phyloP scores from a whole-genome alignment of 768 basidiomycete species.

The Lentinula boryana region DNA sequence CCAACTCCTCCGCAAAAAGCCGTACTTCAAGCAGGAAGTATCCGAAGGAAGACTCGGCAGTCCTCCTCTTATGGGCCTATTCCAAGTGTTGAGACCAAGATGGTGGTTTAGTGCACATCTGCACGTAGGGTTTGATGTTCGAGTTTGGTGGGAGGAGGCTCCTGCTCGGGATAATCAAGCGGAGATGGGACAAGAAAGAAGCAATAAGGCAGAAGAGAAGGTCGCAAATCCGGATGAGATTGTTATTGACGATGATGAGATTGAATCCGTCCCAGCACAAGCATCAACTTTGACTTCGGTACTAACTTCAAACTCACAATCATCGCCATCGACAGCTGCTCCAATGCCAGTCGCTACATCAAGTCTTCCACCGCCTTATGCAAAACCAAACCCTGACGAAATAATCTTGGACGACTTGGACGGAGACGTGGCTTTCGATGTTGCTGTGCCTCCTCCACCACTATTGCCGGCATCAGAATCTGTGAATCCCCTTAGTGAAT shows the following conservation, averaged over 20 bases:
- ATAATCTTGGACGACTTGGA: conserved; percentile 44
- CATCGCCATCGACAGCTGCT: background rate
- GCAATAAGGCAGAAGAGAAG: background rate
- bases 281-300: too few species aligned
- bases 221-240: conserved; percentile 46
- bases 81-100: conserved; percentile 63
- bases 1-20: conserved; percentile 66
- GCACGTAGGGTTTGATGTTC: conserved; percentile 82
- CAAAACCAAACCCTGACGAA: conserved; percentile 41
- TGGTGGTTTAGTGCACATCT: conserved; percentile 96
- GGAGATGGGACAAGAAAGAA: background rate
- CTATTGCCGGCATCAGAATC: conserved; percentile 14
- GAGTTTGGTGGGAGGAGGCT: conserved; percentile 21
- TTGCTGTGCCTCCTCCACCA: conserved; percentile 24
- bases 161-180: too few species aligned
- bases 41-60: conserved; percentile 68
- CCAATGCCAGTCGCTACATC: background rate
- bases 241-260: conserved; percentile 35
- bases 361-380: background rate
- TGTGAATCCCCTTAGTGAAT: background rate
- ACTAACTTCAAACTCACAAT: background rate
- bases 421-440: conserved; percentile 22
- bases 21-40: conserved; percentile 72
- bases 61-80: conserved; percentile 75
- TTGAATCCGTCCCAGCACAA: conserved; percentile 8